Evolutionary conservation across 192 early-diverging fungal species (phyloP).

Genomic region (Umbelopsis vinacea): DNA sequence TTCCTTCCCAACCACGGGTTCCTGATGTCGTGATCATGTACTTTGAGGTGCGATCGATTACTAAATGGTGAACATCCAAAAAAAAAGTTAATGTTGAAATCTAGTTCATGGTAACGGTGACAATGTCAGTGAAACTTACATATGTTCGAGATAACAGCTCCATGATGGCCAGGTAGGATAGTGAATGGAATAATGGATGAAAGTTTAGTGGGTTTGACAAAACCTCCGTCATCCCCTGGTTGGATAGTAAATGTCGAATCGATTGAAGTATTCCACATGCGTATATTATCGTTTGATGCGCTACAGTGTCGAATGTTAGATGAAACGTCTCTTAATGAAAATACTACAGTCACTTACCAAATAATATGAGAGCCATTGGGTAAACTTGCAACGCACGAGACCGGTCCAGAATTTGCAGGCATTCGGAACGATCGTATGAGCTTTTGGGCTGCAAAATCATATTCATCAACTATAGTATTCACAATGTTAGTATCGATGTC

Average conservation of each 20-base stretch:
- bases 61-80: too few relatives aligned
- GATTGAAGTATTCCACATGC: conserved; percentile 82
- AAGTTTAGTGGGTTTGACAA: conserved; percentile 27
- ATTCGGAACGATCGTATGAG: conserved; percentile 76
- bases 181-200: conserved; percentile 74
- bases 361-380: conserved; percentile 83
- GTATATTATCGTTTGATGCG: conserved; percentile 91
- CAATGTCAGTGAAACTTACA: conserved; percentile 50
- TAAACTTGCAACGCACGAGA: conserved; percentile 75
- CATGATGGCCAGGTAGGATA: conserved; percentile 94
- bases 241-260: conserved; percentile 46
- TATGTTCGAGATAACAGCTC: conserved; percentile 78
- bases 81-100: neutral
- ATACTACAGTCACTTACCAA: conserved; percentile 57
- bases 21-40: conserved; percentile 94
- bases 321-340: neutral
- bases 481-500: neutral
- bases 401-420: conserved; percentile 88
- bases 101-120: neutral
- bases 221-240: conserved; percentile 31
- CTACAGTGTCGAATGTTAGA: conserved; percentile 39
- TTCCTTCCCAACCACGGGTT: conserved; percentile 96
- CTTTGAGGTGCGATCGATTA: conserved; percentile 71
- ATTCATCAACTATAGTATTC: conserved; percentile 79
- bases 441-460: conserved; percentile 69